Evolutionary conservation across 305 asterid genomes (phyloP), one percentile per base, ranked within the genome.

Genomic region (Salvia sclarea): DNA sequence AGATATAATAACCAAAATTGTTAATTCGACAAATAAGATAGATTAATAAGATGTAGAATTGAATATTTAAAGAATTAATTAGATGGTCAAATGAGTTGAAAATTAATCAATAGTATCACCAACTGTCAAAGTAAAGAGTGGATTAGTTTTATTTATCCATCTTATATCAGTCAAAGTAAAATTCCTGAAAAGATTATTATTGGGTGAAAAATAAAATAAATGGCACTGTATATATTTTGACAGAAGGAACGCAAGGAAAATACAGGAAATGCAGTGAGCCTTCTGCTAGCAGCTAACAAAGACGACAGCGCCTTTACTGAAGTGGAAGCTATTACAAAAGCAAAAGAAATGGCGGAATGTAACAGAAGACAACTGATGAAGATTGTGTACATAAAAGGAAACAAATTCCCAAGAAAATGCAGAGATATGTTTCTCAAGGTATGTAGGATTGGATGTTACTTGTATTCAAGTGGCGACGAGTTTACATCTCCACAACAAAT

Each of bases 221-320:
- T 2, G 12, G 10, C n/a, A n/a, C n/a, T n/a, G n/a, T n/a, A n/a
- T n/a, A n/a, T 0, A 2, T 0, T 37, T 37, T 30, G 25, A 55
- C 74, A 81, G 83, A 81, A 47, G 54, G 85, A 78, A 47, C 45
- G 61, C 2, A 22, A 2, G 3, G 83, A 78, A 57, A 64, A 75
- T 17, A 70, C 58, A n/a, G 12, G 8, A 31, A 75, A 78, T 64
- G 44, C 62, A 2, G 69, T 78, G 11, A 35, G 49, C 7, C 4
- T 72, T 28, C 70, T 37, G 54, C 24, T 18, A 28, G 56, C 65
- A 28, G 33, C 33, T 28, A 28, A 28, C 33, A 28, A 28, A 7
- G 53, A 25, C 0, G 62, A 17, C 38, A 76, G 72, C 25, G 30
- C 4, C n/a, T n/a, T 64, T 13, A 41, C 60, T n/a, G 72, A 67